Evolutionary conservation across 352 stramenopile genomes (phyloP), one percentile per base, ranked within the genome.

Genomic region (Phytophthora cactorum): DNA sequence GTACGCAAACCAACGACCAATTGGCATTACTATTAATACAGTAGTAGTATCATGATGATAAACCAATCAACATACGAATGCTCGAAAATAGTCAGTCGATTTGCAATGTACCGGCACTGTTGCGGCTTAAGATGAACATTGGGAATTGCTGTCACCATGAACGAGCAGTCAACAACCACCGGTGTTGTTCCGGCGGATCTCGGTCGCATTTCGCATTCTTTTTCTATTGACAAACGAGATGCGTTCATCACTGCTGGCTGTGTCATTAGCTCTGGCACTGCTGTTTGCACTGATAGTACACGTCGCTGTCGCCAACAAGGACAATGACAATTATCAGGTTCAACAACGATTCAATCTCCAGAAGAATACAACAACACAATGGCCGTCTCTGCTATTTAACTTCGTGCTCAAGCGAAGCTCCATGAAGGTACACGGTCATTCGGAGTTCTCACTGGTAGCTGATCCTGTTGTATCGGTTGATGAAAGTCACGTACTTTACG

Each of bases 321-420:
- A 22, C 17, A 54, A 28, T 12, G n/a, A 3, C 22, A n/a, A 15
- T 10, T 51, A 10, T 41, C 53, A 39, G 34, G 2, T n/a, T 14
- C 52, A 47, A 9, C 36, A 25, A 32, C 31, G 25, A 5, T 25
- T 44, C 7, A 44, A 41, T 5, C 10, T 51, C 25, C 11, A 38
- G 15, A 54, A 39, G 9, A 54, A 53, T 54, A 28, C 25, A 44
- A 47, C 44, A 25, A 28, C 53, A 3, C 41, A 65, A 47, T 68
- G 65, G 45, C 71, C 64, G 9, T 67, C 68, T 14, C 55, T 83
- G 4, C 54, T 52, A 10, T 56, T 83, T 15, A 52, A 62, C 11
- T 70, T 80, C 47, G 66, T 51, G 0, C 47, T 77, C 55, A 79
- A 80, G 47, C 68, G 72, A 22, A 61, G 12, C 32, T 61, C 63